Percentiles rank a stretch among this genome's conserved stretches.
phyloP scores from a whole-genome alignment of 768 basidiomycete species.

The Rhizopogon sp. region DNA sequence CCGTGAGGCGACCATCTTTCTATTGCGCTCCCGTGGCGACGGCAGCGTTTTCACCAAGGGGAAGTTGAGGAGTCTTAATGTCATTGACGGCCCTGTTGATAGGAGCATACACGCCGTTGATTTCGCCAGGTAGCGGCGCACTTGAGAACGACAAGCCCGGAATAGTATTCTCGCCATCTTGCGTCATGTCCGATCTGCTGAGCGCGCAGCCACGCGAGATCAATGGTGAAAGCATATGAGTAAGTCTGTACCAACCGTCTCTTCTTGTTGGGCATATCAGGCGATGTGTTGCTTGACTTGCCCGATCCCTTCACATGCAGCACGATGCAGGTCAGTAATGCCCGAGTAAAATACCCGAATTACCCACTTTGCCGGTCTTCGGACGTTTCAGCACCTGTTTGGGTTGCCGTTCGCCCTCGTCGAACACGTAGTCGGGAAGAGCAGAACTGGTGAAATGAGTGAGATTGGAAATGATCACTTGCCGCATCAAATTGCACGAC shows the following conservation, averaged over 20 bases:
- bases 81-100: constrained; percentile 37
- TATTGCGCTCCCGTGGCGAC: constrained; percentile 42
- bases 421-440: constrained; percentile 81
- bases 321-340: constrained; percentile 23
- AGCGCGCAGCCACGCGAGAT: constrained; percentile 25
- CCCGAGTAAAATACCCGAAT: constrained; percentile 8
- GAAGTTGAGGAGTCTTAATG: constrained; percentile 55
- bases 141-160: constrained; percentile 28
- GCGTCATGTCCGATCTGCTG: constrained; percentile 39
- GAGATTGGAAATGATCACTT: constrained; percentile 15
- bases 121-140: constrained; percentile 27
- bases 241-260: constrained; percentile 57
- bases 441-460: constrained; percentile 44
- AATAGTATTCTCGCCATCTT: constrained; percentile 36
- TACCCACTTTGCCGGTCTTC: constrained; percentile 54
- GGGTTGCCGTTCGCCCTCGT: constrained; percentile 72
- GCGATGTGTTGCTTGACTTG: constrained; percentile 57
- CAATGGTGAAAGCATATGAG: constrained; percentile 15
- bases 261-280: constrained; percentile 77
- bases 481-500: constrained; percentile 35
- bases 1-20: constrained; percentile 5
- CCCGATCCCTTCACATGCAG: constrained; percentile 45
- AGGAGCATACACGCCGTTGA: constrained; percentile 32
- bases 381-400: constrained; percentile 69
- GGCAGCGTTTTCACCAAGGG: constrained; percentile 57